phyloP scores from a whole-genome alignment of 768 basidiomycete species.

The Dentipellis fragilis region DNA sequence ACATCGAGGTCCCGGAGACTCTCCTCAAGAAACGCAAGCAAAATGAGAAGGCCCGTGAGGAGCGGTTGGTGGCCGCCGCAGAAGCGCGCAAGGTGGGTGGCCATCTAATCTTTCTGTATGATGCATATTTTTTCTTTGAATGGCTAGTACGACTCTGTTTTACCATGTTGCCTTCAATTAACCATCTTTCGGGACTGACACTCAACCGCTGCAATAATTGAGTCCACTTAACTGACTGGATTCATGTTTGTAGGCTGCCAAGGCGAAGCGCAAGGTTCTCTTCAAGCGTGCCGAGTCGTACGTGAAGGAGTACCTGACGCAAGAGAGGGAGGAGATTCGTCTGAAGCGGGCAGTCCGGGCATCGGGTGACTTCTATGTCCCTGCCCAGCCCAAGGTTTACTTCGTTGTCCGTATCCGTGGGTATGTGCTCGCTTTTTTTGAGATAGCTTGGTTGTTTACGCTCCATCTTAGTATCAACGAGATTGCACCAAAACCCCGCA shows the following conservation, averaged over 20 bases:
- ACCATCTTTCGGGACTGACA: conserved; percentile 94
- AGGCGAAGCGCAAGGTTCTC: conserved; percentile 91
- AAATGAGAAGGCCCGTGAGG: conserved; percentile 93
- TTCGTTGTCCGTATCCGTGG: conserved; percentile 97
- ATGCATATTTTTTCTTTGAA: conserved; percentile 75
- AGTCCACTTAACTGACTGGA: conserved; percentile 4
- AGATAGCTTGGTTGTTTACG: not conserved
- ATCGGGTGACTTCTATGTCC: conserved; percentile 94
- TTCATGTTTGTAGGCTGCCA: conserved; percentile 50
- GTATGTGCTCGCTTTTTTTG: conserved; percentile 37
- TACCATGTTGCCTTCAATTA: conserved; percentile 75
- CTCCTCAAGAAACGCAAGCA: conserved; percentile 99
- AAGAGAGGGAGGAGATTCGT: conserved; percentile 95
- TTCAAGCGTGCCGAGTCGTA: conserved; percentile 99
- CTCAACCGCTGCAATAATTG: conserved; percentile 1
- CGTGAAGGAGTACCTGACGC: conserved; percentile 89
- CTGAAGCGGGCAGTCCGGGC: conserved; percentile 87
- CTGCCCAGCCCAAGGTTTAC: conserved; percentile 93
- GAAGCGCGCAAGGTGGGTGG: conserved; percentile 81
- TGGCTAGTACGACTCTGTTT: conserved; percentile 60
- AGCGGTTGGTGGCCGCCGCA: conserved; percentile 73
- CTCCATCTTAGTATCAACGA: conserved; percentile 80
- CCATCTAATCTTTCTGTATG: conserved; percentile 31
- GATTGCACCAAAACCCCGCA: conserved; percentile 98
- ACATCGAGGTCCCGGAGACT: conserved; percentile 97